Percentiles rank a stretch among this genome's conserved stretches.
phyloP scores from a whole-genome alignment of 2,329 filamentous ascomycete genomes.

The Colletotrichum sp. region DNA sequence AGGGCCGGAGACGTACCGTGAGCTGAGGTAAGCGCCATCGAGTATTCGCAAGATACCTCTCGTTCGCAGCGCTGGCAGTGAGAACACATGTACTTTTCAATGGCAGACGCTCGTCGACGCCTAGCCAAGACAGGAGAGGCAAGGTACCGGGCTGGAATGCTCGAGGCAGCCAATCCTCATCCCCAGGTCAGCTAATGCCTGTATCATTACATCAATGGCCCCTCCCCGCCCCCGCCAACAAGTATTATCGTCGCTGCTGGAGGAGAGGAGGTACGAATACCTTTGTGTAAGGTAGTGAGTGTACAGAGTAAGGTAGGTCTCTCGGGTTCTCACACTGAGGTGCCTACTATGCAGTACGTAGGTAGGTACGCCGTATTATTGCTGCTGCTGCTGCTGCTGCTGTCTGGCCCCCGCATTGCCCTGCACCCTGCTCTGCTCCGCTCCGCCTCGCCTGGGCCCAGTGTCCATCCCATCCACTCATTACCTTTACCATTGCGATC shows the following conservation, averaged over 20 bases:
- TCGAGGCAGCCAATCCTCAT: not conserved
- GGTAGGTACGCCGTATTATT: no score
- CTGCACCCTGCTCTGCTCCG: not conserved
- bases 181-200: not conserved
- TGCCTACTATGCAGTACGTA: no score
- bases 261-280: not conserved
- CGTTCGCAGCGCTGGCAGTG: not conserved
- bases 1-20: not conserved
- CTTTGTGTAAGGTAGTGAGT: no score
- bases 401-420: not conserved
- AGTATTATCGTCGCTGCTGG: not conserved
- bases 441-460: not conserved
- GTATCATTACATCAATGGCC: slow-evolving; percentile 36
- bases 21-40: not conserved
- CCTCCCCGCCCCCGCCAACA: slow-evolving; percentile 28
- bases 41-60: not conserved
- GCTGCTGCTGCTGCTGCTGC: not conserved
- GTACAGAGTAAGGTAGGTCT: no score
- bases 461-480: not conserved
- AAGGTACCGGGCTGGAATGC: not conserved
- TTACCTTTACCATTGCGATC: not conserved
- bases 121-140: not conserved
- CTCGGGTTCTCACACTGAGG: not conserved
- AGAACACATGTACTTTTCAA: not conserved
- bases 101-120: not conserved